These are phyloP conservation scores for Kwoniella bestiolae DNA, from an alignment of 768 basidiomycete species.

Conservation along the genomic window DNA sequence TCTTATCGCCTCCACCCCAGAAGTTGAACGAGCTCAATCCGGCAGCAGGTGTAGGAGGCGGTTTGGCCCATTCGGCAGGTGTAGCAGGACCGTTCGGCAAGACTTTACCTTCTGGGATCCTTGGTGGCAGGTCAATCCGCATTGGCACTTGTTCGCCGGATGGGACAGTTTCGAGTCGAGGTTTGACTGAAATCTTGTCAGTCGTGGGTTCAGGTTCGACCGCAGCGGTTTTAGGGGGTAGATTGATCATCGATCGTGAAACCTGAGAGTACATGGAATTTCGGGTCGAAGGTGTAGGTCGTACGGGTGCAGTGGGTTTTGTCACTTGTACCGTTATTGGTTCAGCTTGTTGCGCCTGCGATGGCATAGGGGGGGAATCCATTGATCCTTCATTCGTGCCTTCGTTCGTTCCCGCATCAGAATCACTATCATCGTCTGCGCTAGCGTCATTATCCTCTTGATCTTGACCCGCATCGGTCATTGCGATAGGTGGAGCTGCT, in stretches of 20 bases:
- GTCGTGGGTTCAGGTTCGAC: not conserved
- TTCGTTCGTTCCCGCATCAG: conserved; percentile 26
- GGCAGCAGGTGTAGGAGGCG: conserved; percentile 52
- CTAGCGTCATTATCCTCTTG: conserved; percentile 12
- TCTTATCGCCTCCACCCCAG: conserved; percentile 29
- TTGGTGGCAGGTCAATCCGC: conserved; percentile 36
- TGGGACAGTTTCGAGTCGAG: conserved; percentile 29
- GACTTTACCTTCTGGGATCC: conserved; percentile 12
- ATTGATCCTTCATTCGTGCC: conserved; percentile 18
- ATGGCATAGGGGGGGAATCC: conserved; percentile 6
- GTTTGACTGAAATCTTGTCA: conserved; percentile 13
- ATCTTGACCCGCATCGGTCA: not conserved
- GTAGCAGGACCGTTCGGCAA: conserved; percentile 16
- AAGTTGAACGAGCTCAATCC: conserved; percentile 35
- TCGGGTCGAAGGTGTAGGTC: conserved; percentile 24
- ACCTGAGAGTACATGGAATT: conserved; percentile 40
- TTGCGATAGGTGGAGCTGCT: not conserved
- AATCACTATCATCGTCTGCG: conserved; percentile 21
- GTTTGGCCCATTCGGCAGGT: conserved; percentile 45
- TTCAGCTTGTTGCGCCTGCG: conserved; percentile 1
- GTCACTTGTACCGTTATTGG: not conserved
- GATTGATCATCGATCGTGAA: conserved; percentile 47
- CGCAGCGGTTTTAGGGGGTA: conserved; percentile 23
- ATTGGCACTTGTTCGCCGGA: conserved; percentile 38
- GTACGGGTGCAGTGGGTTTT: conserved; percentile 5